These are phyloP conservation scores for Pseudocercospora musae DNA, from an alignment of 2,329 filamentous ascomycete genomes.

Conservation along the genomic window DNA sequence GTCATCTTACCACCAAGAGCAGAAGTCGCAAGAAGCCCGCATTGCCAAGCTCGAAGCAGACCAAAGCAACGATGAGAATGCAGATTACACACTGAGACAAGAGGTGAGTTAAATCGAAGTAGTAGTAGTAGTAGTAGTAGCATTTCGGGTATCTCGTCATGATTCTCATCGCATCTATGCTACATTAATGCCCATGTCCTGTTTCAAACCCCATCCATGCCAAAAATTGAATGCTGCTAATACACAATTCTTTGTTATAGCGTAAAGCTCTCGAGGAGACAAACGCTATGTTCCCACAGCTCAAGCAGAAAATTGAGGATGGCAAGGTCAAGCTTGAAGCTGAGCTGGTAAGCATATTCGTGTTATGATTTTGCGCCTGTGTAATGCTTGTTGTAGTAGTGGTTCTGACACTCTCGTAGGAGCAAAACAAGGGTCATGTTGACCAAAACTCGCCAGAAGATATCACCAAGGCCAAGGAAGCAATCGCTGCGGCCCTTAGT, in stretches of 20 bases:
- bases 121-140: background rate
- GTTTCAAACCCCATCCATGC: background rate
- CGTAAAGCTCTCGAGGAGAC: conserved; percentile 82
- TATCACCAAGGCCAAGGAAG: conserved; percentile 45
- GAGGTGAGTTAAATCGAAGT: conserved; percentile 58
- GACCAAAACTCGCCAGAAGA: conserved; percentile 41
- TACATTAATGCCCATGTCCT: background rate
- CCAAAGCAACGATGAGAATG: conserved; percentile 59
- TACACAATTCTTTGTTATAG: conserved; percentile 45
- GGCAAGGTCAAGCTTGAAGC: conserved; percentile 72
- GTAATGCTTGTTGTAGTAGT: conserved; percentile 1
- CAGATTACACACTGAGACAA: conserved; percentile 76
- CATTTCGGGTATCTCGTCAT: conserved; percentile 5
- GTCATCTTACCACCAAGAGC: conserved; percentile 82
- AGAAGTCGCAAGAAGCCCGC: conserved; percentile 68
- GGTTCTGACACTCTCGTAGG: conserved; percentile 30
- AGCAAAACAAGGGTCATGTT: conserved; percentile 40
- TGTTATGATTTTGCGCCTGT: conserved; percentile 11
- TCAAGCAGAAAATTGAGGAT: conserved; percentile 68
- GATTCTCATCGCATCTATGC: conserved; percentile 3
- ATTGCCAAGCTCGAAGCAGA: conserved; percentile 63
- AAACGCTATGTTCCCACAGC: conserved; percentile 70
- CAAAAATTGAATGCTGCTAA: conserved; percentile 3
- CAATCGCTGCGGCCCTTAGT: conserved; percentile 40
- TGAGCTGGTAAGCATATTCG: conserved; percentile 60